Base-by-base conservation (phyloP, 225 moss, liverwort and hornwort species). In the Pseudoscleropodium purum region DNA sequence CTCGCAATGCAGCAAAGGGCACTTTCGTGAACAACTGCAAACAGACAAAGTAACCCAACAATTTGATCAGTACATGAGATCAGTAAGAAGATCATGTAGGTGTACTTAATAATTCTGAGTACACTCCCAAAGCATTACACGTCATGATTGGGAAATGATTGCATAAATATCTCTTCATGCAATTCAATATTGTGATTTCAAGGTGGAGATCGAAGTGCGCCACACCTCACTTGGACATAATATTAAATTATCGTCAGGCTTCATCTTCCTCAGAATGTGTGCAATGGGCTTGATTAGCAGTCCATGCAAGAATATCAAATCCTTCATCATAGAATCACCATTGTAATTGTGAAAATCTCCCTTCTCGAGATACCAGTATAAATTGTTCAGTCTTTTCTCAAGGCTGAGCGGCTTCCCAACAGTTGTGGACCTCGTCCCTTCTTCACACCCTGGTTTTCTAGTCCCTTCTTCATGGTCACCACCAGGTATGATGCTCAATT, bases 381-480 rank as follows among this genome's bases (percentile, higher is more conserved):
- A 18, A 19, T 30, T 29, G 18, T 51, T 51, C 51, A 76, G 33
- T 41, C 76, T 47, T 30, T 51, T 33, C 23, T 69, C 5, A 23
- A 69, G 69, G n/a, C n/a, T 23, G 1, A 12, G 69, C 4, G 20
- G 34, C 36, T 67, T 20, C 36, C 15, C 15, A 30, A 63, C 14
- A 63, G 36, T 2, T 36, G 67, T 3, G 1, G 23, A n/a, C 21
- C 23, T n/a, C 2, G 21, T n/a, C 37, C 37, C 12, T 21, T 13
- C 69, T n/a, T 24, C n/a, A 36, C 0, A 1, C 7, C 12, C n/a
- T 13, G 7, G n/a, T n/a, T n/a, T 13, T n/a, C n/a, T 12, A 21
- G 20, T 69, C 23, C 13, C 20, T 69, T 36, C n/a, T n/a, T 69
- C 1, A 47, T 47, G 9, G 8, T 65, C 0, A 16, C 33, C 33